Percentiles rank a stretch among this genome's conserved stretches.
Conservation (phyloP, 2,329 filamentous ascomycete species). For the Ophiostoma pallidulum region DNA sequence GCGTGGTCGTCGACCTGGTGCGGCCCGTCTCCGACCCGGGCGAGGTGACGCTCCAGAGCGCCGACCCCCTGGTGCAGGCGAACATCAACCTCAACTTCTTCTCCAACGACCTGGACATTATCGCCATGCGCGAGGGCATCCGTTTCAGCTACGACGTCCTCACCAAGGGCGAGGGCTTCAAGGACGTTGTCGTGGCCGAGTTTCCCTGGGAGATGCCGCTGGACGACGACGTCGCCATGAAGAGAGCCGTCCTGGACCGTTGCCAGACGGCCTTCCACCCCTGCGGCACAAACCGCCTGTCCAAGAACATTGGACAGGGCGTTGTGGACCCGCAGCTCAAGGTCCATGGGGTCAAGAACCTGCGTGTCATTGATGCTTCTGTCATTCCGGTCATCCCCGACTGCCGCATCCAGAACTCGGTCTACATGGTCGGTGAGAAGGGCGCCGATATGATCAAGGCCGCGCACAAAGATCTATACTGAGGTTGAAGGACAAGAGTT, state of each 20-base stretch:
- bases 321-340: constrained; percentile 41
- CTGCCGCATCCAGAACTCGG: constrained; percentile 50
- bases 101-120: constrained; percentile 42
- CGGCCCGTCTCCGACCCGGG: constrained; percentile 35
- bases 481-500: too few species aligned
- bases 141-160: constrained; percentile 47
- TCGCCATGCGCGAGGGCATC: constrained; percentile 49
- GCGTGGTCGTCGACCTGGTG: constrained; percentile 42
- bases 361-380: constrained; percentile 47
- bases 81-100: constrained; percentile 53
- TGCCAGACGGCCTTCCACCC: constrained; percentile 51
- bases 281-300: constrained; percentile 45
- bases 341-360: constrained; percentile 43
- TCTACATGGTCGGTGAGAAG: constrained; percentile 51
- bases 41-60: constrained; percentile 44
- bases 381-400: constrained; percentile 46
- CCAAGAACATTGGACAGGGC: constrained; percentile 40
- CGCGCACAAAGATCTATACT: constrained; percentile 20
- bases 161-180: constrained; percentile 46
- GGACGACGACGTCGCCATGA: constrained; percentile 46
- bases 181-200: constrained; percentile 39
- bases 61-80: constrained; percentile 47
- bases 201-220: constrained; percentile 54
- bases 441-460: constrained; percentile 39
- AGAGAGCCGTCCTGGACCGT: constrained; percentile 44